Base-by-base conservation (phyloP, 345 rosid species). In the Excoecaria cochinchinensis region DNA sequence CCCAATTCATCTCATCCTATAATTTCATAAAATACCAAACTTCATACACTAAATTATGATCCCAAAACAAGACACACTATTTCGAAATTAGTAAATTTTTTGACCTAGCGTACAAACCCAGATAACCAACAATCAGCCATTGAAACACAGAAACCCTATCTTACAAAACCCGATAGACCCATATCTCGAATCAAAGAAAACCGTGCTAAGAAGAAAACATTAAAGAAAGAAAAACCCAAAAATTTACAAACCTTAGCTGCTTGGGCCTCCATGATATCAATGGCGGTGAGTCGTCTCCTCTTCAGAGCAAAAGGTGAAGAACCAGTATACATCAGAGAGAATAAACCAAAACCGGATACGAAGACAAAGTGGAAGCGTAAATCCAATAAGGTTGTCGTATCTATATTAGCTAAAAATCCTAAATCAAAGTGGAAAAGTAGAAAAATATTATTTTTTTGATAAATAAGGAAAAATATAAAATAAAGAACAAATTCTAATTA, bases 221-320 rank as follows among this genome's bases (percentile, higher is more conserved):
- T 0, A n/a, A 55, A 16, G 58, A 16, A 5, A 13, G 7, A 21
- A 31, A 1, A 15, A 3, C 67, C 9, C 19, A 58, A 40, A 8
- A 19, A 31, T 31, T 31, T 31, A 31, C 31, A 31, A 31, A 88
- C 95, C 95, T 88, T 86, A 22, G 91, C 86, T 55, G 85, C 86
- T 88, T 86, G 89, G 82, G 91, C 77, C 71, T 92, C 97, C 97
- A 92, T 95, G 82, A 86, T 21, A 82, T 88, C 79, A 77, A 72
- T 70, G 73, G 67, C 74, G 40, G 88, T 71, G 76, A 81, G 84
- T 77, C 92, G 90, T 83, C 95, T 90, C 67, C 97, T 89, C 89
- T 95, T 92, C 77, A 84, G 79, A 80, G 75, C 77, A 60, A 77
- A 81, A 74, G 76, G 85, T 17, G 82, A 76, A 75, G 79, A 81